A percentile compares a stretch with the other conserved stretches of the same genome.
phyloP scores from a whole-genome alignment of 2,329 filamentous ascomycete species.

The Colletotrichum tabaci region DNA sequence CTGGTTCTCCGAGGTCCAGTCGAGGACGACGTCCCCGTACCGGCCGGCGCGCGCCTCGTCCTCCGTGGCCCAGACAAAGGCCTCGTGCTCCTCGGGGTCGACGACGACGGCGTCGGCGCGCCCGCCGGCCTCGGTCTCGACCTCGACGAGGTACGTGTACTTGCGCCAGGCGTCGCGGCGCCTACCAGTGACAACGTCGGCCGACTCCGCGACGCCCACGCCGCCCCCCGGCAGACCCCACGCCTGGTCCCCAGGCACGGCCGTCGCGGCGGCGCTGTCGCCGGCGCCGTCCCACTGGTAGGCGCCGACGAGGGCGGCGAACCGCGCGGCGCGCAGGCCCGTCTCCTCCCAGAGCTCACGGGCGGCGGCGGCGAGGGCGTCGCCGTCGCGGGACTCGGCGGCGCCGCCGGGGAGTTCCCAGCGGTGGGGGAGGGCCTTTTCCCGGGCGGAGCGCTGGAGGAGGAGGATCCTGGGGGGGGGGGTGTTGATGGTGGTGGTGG shows the following conservation, averaged over 20 bases:
- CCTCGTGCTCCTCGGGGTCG: slow-evolving; percentile 59
- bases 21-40: slow-evolving; percentile 14
- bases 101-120: slow-evolving; percentile 44
- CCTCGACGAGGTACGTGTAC: slow-evolving; percentile 53
- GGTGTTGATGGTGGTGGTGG: background rate
- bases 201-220: slow-evolving; percentile 9
- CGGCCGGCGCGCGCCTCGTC: slow-evolving; percentile 51
- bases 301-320: slow-evolving; percentile 56
- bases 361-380: slow-evolving; percentile 61
- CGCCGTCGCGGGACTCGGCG: slow-evolving; percentile 54
- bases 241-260: slow-evolving; percentile 42
- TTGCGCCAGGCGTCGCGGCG: slow-evolving; percentile 50
- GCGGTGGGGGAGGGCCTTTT: slow-evolving; percentile 52
- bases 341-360: slow-evolving; percentile 67
- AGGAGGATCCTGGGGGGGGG: slow-evolving; percentile 53
- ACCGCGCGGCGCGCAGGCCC: slow-evolving; percentile 58
- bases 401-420: slow-evolving; percentile 68
- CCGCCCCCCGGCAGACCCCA: slow-evolving; percentile 25
- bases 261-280: slow-evolving; percentile 12
- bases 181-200: slow-evolving; percentile 2
- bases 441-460: slow-evolving; percentile 56
- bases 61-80: slow-evolving; percentile 55
- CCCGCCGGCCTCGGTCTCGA: slow-evolving; percentile 43
- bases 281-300: slow-evolving; percentile 40
- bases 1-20: slow-evolving; percentile 43